These are phyloP conservation scores for Circinella minor DNA, from an alignment of 371 early-diverging fungal species.

Conservation along the genomic window DNA sequence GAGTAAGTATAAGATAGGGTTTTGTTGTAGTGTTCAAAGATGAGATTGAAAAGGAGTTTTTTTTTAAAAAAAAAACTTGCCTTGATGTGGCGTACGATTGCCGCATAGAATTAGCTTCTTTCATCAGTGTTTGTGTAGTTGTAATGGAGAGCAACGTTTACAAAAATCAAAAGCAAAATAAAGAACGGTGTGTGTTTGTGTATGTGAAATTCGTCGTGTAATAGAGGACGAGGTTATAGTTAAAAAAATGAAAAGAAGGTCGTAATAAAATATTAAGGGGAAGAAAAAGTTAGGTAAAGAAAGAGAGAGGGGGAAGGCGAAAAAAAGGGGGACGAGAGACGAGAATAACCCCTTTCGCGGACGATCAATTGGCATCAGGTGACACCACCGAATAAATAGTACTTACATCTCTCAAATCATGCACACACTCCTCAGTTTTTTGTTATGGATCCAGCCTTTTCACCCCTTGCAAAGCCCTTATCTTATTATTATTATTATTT, in stretches of 20 bases:
- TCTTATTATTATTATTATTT: too few relatives aligned
- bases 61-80: constrained; percentile 11
- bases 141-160: constrained; percentile 6
- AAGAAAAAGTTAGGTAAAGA: background rate
- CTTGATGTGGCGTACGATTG: constrained; percentile 28
- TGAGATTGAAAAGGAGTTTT: too few relatives aligned
- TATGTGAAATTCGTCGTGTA: background rate
- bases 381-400: background rate
- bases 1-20: too few relatives aligned
- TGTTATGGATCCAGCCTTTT: too few relatives aligned
- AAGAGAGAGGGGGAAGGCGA: background rate
- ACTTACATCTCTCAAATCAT: background rate
- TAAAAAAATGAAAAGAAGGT: constrained; percentile 7
- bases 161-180: background rate
- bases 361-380: constrained; percentile 7
- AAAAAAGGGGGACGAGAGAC: constrained; percentile 3
- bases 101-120: constrained; percentile 28
- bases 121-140: constrained; percentile 18
- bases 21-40: too few relatives aligned
- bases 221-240: background rate
- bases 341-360: background rate
- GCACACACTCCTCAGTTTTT: background rate
- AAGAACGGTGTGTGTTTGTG: background rate
- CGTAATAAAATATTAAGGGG: constrained; percentile 4
- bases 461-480: too few relatives aligned